Conservation (phyloP, 2,329 filamentous ascomycete species). For the Fonsecaea pugnacius region DNA sequence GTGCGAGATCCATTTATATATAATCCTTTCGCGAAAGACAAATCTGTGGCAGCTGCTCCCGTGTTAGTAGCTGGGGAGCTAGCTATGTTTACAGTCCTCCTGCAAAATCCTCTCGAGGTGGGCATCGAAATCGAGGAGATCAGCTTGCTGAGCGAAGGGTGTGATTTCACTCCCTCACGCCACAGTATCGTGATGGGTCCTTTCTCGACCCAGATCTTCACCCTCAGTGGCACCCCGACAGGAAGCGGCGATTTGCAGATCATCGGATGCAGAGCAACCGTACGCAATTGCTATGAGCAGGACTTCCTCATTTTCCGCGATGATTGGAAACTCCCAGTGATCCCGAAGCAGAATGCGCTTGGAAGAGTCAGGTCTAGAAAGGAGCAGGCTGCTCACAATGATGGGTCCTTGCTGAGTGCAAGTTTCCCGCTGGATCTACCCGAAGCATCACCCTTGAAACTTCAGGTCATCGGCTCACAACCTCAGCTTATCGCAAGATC, state of each 20-base stretch:
- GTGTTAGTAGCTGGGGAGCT: slow-evolving; percentile 79
- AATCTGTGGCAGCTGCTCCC: slow-evolving; percentile 61
- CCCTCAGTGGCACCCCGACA: slow-evolving; percentile 70
- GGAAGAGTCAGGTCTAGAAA: slow-evolving; percentile 48
- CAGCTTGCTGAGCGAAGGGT: slow-evolving; percentile 72
- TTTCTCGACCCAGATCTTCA: slow-evolving; percentile 78
- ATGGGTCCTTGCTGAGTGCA: slow-evolving; percentile 3
- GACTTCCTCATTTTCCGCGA: slow-evolving; percentile 81
- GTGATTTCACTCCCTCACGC: slow-evolving; percentile 68
- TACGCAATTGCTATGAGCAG: slow-evolving; percentile 79
- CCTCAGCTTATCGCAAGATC: slow-evolving; percentile 76
- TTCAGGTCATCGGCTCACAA: slow-evolving; percentile 72
- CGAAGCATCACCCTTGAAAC: slow-evolving; percentile 21
- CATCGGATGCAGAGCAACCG: slow-evolving; percentile 76
- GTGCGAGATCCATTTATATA: slow-evolving; percentile 84
- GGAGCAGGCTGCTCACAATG: slow-evolving; percentile 52
- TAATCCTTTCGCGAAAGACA: slow-evolving; percentile 82
- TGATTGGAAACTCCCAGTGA: slow-evolving; percentile 72
- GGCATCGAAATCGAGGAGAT: slow-evolving; percentile 87
- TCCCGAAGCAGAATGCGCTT: slow-evolving; percentile 75
- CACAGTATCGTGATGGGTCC: slow-evolving; percentile 74
- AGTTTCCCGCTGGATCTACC: slow-evolving; percentile 17
- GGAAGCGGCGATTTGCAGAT: slow-evolving; percentile 71
- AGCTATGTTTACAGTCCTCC: slow-evolving; percentile 75
- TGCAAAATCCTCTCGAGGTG: slow-evolving; percentile 95